Percentiles rank a stretch among this genome's conserved stretches.
Conservation (phyloP, 2,329 filamentous ascomycete genomes). For the Byssochlamys sp. region DNA sequence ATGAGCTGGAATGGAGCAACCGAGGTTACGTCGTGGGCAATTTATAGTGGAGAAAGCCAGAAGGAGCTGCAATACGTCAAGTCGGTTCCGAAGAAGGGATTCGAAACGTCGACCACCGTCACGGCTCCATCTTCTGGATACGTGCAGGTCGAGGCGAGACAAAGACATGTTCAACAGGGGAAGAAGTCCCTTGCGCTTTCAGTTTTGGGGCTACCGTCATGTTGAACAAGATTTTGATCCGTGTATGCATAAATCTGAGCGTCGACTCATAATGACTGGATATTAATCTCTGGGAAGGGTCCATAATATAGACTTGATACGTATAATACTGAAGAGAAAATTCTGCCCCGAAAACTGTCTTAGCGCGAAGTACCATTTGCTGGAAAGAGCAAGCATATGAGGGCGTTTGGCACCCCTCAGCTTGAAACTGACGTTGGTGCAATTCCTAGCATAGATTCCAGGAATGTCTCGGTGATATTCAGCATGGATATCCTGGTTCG, state of each 20-base stretch:
- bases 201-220: neutral
- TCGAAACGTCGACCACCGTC: neutral
- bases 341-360: too few relatives aligned
- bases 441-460: too few relatives aligned
- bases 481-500: too few relatives aligned
- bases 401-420: too few relatives aligned
- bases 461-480: too few relatives aligned
- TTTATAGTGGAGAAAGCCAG: constrained; percentile 4
- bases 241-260: neutral
- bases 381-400: too few relatives aligned
- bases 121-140: neutral
- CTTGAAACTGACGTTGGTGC: too few relatives aligned
- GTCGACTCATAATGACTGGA: too few relatives aligned
- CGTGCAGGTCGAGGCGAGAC: neutral
- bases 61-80: neutral
- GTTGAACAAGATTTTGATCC: neutral
- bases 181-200: neutral
- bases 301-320: too few relatives aligned
- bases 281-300: too few relatives aligned
- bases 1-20: constrained; percentile 22
- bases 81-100: neutral
- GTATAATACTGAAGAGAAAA: too few relatives aligned
- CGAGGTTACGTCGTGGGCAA: constrained; percentile 13
- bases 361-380: too few relatives aligned
- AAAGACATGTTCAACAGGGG: neutral